A percentile compares a stretch with the other conserved stretches of the same genome.
These are phyloP conservation scores for Naganishia vaughanmartiniae DNA, from an alignment of 768 basidiomycete genomes.

Conservation along the genomic window DNA sequence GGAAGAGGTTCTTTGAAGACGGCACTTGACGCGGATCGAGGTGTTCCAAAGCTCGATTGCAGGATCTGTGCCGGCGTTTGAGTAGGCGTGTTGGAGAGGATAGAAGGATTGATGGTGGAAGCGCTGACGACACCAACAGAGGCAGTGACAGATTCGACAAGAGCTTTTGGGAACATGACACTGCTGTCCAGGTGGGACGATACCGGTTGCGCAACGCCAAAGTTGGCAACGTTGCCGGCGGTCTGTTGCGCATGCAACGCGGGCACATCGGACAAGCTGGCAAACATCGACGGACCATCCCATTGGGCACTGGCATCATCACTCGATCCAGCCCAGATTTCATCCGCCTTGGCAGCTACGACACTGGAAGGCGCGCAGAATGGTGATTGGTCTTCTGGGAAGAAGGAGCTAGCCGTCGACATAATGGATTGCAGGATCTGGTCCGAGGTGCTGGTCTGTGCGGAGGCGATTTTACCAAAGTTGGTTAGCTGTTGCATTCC, in stretches of 20 bases:
- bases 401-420: conserved; percentile 7
- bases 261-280: conserved; percentile 21
- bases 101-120: conserved; percentile 18
- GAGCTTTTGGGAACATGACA: conserved; percentile 13
- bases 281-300: conserved; percentile 17
- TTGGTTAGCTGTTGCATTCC: neutral
- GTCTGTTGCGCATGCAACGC: conserved; percentile 18
- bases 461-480: neutral
- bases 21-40: conserved; percentile 1
- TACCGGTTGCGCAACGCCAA: neutral
- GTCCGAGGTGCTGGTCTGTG: conserved; percentile 7
- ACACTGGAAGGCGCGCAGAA: conserved; percentile 11
- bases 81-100: conserved; percentile 13
- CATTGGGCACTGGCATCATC: neutral
- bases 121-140: neutral
- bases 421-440: conserved; percentile 17
- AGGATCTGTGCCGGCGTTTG: neutral
- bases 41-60: conserved; percentile 13
- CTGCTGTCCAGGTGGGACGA: conserved; percentile 10
- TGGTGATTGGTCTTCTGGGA: conserved; percentile 21
- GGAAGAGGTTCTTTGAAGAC: conserved; percentile 20
- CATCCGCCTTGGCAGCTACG: conserved; percentile 8
- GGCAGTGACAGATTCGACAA: neutral
- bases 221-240: neutral
- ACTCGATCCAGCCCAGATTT: neutral